A percentile compares a stretch with the other conserved stretches of the same genome.
These are phyloP conservation scores for Boletus rex-veris DNA, from an alignment of 768 basidiomycete genomes.

Conservation along the genomic window DNA sequence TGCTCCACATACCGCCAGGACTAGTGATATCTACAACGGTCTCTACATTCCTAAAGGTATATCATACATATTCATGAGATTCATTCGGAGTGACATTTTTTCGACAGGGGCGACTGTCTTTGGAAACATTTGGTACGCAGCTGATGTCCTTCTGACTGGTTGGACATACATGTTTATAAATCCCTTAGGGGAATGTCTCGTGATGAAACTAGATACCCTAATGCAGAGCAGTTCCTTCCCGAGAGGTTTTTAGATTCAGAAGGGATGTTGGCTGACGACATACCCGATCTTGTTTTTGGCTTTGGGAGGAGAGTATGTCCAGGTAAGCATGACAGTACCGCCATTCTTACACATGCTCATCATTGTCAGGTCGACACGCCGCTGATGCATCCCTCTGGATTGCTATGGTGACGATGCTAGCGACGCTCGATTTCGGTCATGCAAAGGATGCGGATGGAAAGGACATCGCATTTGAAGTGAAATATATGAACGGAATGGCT, in stretches of 20 bases:
- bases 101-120: constrained; percentile 11
- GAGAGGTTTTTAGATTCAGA: constrained; percentile 11
- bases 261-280: constrained; percentile 10
- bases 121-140: constrained; percentile 12
- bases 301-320: constrained; percentile 17
- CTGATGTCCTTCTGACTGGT: not conserved
- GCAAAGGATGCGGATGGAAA: constrained; percentile 8
- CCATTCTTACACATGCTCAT: not conserved
- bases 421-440: constrained; percentile 16
- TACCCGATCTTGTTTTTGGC: constrained; percentile 12
- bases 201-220: constrained; percentile 17
- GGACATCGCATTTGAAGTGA: constrained; percentile 3
- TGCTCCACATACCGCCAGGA: constrained; percentile 23
- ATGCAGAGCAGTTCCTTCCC: constrained; percentile 12
- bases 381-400: constrained; percentile 6
- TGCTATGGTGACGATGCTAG: constrained; percentile 19
- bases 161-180: not conserved
- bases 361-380: constrained; percentile 6
- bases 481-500: constrained; percentile 3
- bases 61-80: not conserved
- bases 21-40: constrained; percentile 40
- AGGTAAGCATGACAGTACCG: not conserved
- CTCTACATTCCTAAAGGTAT: constrained; percentile 51
- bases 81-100: not conserved
- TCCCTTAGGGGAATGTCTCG: constrained; percentile 17